These are phyloP conservation scores for Amauroascus verrucosus DNA, from an alignment of 2,329 filamentous ascomycete genomes.

Conservation along the genomic window DNA sequence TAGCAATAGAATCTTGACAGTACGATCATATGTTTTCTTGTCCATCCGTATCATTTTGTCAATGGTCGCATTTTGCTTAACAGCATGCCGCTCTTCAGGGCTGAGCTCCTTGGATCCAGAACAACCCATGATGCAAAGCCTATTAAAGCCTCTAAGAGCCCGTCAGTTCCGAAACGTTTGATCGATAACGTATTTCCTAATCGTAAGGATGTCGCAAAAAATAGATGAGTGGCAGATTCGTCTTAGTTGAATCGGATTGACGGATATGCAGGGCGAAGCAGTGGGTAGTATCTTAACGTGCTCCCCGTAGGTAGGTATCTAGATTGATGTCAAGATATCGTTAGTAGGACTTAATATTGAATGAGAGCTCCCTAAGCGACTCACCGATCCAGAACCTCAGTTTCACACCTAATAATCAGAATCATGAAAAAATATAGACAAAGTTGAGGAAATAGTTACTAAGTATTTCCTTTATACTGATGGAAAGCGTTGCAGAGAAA, in stretches of 20 bases:
- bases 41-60: slow-evolving; percentile 77
- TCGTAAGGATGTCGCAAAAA: too few relatives aligned
- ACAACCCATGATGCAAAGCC: slow-evolving; percentile 32
- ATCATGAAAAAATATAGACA: not conserved
- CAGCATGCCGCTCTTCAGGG: slow-evolving; percentile 33
- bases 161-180: not conserved
- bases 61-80: slow-evolving; percentile 53
- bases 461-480: too few relatives aligned
- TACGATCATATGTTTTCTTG: slow-evolving; percentile 73
- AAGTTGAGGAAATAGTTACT: too few relatives aligned
- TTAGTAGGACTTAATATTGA: not conserved
- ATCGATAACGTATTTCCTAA: too few relatives aligned
- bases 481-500: not conserved
- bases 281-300: too few relatives aligned
- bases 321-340: not conserved
- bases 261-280: too few relatives aligned
- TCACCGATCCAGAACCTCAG: not conserved
- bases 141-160: not conserved
- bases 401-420: not conserved
- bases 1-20: slow-evolving; percentile 87
- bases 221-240: too few relatives aligned
- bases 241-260: too few relatives aligned
- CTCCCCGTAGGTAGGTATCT: not conserved
- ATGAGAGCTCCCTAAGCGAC: not conserved
- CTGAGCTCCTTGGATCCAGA: slow-evolving; percentile 34